phyloP scores from a whole-genome alignment of 2,329 filamentous ascomycete genomes.

The Colletotrichum higginsianum region DNA sequence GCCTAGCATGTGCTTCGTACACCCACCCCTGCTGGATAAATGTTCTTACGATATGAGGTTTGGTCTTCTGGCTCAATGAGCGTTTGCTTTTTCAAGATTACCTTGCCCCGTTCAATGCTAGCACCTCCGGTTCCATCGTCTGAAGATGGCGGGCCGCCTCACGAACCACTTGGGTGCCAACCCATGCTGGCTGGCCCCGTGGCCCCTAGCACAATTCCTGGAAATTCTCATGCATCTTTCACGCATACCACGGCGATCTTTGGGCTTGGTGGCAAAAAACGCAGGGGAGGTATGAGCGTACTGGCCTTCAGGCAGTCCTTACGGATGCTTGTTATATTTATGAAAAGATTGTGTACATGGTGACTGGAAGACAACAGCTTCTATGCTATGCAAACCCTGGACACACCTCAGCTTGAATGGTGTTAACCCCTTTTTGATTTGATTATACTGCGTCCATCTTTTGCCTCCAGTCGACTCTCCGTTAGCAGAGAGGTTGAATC shows the following conservation, averaged over 20 bases:
- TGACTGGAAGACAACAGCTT: not conserved
- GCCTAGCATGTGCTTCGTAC: not conserved
- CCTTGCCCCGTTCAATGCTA: not conserved
- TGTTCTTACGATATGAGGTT: not conserved
- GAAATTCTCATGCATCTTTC: not conserved
- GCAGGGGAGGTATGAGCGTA: not conserved
- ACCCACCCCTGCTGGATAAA: not conserved
- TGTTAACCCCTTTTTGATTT: too few species aligned
- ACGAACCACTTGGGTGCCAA: not conserved
- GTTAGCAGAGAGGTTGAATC: not conserved
- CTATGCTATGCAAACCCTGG: not conserved
- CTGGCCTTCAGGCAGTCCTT: not conserved
- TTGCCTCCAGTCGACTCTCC: not conserved
- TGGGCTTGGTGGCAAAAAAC: not conserved
- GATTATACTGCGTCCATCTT: not conserved
- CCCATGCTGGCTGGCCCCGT: not conserved
- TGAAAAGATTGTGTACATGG: not conserved
- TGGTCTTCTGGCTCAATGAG: not conserved
- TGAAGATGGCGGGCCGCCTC: not conserved
- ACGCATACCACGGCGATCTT: not conserved
- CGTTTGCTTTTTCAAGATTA: not conserved
- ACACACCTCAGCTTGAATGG: not conserved
- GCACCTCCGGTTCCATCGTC: not conserved
- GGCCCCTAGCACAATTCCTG: not conserved
- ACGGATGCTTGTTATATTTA: not conserved